These are phyloP conservation scores for Boletus sp. DNA, from an alignment of 1,284 basidiomycete genomes.

Conservation along the genomic window DNA sequence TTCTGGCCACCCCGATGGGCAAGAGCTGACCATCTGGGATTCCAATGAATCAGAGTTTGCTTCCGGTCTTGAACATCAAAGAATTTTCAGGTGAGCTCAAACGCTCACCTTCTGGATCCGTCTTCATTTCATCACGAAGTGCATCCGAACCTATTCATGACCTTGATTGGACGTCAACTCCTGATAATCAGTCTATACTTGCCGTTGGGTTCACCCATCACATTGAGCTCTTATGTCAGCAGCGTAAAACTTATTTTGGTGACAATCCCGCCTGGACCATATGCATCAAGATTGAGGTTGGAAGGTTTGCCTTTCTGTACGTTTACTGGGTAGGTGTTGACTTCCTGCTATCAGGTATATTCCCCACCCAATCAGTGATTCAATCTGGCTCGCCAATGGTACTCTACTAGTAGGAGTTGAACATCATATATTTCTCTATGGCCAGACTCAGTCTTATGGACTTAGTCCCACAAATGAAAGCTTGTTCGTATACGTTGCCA, in stretches of 20 bases:
- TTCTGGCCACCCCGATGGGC: conserved; percentile 48
- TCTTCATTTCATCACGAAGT: conserved; percentile 8
- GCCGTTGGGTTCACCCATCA: conserved; percentile 79
- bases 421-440: conserved; percentile 74
- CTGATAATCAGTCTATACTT: conserved; percentile 83
- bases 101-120: conserved; percentile 11
- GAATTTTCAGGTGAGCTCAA: conserved; percentile 50
- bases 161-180: conserved; percentile 89
- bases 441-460: conserved; percentile 36
- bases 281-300: conserved; percentile 68
- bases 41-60: conserved; percentile 92
- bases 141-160: conserved; percentile 63
- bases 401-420: conserved; percentile 73
- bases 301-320: conserved; percentile 43
- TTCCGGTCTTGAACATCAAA: conserved; percentile 76
- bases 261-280: conserved; percentile 76
- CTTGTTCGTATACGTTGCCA: conserved; percentile 78
- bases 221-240: conserved; percentile 81
- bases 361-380: conserved; percentile 75
- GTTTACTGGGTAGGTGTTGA: conserved; percentile 1
- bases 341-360: conserved; percentile 50
- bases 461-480: conserved; percentile 38
- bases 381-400: conserved; percentile 82
- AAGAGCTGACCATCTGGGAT: conserved; percentile 91
- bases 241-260: conserved; percentile 86